Conservation (phyloP, 768 basidiomycete species). For the Russula sp. region DNA sequence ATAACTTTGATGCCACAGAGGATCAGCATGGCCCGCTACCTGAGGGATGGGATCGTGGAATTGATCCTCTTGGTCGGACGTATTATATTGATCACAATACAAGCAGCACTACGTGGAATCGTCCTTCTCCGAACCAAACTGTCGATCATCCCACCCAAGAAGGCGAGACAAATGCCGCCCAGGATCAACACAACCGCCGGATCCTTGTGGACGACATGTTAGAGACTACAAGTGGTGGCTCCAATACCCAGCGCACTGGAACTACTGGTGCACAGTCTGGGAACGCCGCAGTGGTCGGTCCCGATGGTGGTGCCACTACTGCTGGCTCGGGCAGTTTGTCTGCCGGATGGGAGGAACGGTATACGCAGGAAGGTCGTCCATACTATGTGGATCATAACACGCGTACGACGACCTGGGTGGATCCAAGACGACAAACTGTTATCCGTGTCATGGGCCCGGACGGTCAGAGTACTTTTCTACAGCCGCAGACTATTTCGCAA, state of each 20-base stretch:
- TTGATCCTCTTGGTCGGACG: slow-evolving; percentile 91
- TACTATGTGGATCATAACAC: slow-evolving; percentile 99
- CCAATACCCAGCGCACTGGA: too few relatives aligned
- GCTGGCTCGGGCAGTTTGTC: slow-evolving; percentile 84
- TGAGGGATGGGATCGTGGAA: slow-evolving; percentile 92
- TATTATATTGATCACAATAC: slow-evolving; percentile 99
- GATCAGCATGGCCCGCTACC: slow-evolving; percentile 94
- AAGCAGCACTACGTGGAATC: slow-evolving; percentile 95
- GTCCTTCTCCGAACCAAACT: slow-evolving; percentile 75
- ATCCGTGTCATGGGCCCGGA: slow-evolving; percentile 95
- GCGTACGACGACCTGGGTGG: slow-evolving; percentile 99
- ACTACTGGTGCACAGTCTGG: too few relatives aligned
- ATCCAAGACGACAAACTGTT: slow-evolving; percentile 94
- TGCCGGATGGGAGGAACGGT: slow-evolving; percentile 98
- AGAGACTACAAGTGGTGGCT: too few relatives aligned
- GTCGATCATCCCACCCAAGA: slow-evolving; percentile 69
- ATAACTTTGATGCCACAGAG: slow-evolving; percentile 89
- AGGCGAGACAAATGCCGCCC: slow-evolving; percentile 58
- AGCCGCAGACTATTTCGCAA: slow-evolving; percentile 94
- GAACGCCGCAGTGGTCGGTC: slow-evolving; percentile 43
- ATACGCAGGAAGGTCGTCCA: slow-evolving; percentile 95
- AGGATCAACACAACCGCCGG: too few relatives aligned
- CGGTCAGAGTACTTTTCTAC: slow-evolving; percentile 81
- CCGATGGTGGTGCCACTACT: slow-evolving; percentile 54
- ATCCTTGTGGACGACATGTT: too few relatives aligned